Percentiles rank a stretch among this genome's conserved stretches.
Conservation (phyloP, 495 filamentous ascomycete genomes). For the Amphirosellinia nigrospora region DNA sequence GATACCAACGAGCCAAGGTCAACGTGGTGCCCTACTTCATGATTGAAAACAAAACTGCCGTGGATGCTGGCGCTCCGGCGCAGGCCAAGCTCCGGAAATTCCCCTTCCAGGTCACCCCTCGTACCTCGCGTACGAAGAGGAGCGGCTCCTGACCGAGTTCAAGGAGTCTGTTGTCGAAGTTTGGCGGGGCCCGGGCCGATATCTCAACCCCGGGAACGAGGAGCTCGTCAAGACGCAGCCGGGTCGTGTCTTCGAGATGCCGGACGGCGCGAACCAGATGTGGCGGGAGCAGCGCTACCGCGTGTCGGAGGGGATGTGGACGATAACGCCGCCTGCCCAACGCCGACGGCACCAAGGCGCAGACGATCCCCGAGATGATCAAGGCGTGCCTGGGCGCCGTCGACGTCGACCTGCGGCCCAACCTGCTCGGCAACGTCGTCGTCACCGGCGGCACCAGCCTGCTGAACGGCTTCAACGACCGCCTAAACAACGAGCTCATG, state of each 20-base stretch:
- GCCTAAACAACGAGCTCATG: conserved; percentile 81
- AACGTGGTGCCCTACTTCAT: conserved; percentile 85
- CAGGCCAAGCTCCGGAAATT: conserved; percentile 66
- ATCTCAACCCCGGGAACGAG: conserved; percentile 65
- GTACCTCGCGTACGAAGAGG: conserved; percentile 85
- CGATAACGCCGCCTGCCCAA: conserved; percentile 65
- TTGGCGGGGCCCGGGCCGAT: conserved; percentile 82
- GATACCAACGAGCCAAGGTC: conserved; percentile 72
- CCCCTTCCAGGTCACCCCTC: conserved; percentile 66
- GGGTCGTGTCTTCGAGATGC: conserved; percentile 92
- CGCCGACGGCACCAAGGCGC: conserved; percentile 56
- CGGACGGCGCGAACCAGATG: conserved; percentile 92
- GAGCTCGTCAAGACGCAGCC: conserved; percentile 69
- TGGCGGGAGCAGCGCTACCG: conserved; percentile 86
- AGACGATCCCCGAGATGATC: conserved; percentile 81
- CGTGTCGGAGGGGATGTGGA: conserved; percentile 89
- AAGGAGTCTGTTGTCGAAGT: conserved; percentile 96
- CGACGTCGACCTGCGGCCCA: conserved; percentile 86
- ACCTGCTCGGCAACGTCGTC: conserved; percentile 86
- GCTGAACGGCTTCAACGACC: conserved; percentile 87
- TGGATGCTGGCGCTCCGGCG: conserved; percentile 84
- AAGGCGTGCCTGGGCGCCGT: conserved; percentile 75
- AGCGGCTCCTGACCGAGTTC: conserved; percentile 91
- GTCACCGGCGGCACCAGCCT: conserved; percentile 87
- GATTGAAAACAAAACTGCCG: conserved; percentile 81